Base-by-base conservation (phyloP, 306 rosid species). In the Cicer yamashitae region DNA sequence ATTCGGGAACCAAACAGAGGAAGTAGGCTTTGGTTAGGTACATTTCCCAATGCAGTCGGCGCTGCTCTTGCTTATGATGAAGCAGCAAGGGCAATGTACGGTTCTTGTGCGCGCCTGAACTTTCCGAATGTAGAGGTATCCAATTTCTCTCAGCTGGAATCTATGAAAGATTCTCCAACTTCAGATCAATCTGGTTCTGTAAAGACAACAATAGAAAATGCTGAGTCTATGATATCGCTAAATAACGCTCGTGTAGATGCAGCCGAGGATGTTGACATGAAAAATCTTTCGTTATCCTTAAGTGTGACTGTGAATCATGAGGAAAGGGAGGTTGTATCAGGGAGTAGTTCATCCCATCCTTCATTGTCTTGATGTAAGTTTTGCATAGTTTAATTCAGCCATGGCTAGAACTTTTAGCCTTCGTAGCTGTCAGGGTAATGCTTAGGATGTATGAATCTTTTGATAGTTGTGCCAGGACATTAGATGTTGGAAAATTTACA, bases 11-110 rank as follows among this genome's bases (percentile, higher is more conserved):
- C 98, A 0, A 86, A 91, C 14, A 74, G 88, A 74, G 96, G 97
- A 1, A 88, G 67, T 15, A 80, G 97, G 60, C 93, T 91, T 8
- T 91, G 97, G 97, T 82, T 91, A 25, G 97, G 97, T 14, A 89
- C 97, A 25, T 60, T 60, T 76, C 52, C 89, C 7, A 82, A 91
- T 6, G 90, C 92, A 41, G 86, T 89, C 58, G 87, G 74, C 39
- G 94, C 96, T 50, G 96, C 96, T 70, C 81, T 91, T 66, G 87
- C 92, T 9, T 91, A 91, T 64, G 96, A 91, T 78, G 88, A 91
- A 79, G 94, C 92, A 25, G 94, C 96, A 14, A 84, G 91, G 80
- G 88, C 91, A 53, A 75, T 91, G 88, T 91, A 89, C 45, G 89
- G 90, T 25, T 68, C 89, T 7, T n/a, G 57, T 10, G 93, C 93